These are phyloP conservation scores for Lasiodiplodia citricola DNA, from an alignment of 2,329 filamentous ascomycete genomes.

Conservation along the genomic window DNA sequence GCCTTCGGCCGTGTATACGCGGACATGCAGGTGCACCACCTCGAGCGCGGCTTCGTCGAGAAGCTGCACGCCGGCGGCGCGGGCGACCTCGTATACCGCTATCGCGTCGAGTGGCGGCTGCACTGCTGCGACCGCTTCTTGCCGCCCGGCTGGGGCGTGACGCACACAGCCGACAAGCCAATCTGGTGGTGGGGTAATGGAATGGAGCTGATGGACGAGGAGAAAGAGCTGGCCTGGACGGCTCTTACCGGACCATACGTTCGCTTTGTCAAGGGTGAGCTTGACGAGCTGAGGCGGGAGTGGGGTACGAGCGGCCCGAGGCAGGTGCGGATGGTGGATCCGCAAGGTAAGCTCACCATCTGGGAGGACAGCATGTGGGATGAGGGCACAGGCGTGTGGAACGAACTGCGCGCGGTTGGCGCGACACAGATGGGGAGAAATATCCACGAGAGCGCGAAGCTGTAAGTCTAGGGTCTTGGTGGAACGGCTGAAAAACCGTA, in stretches of 20 bases:
- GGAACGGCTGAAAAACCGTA: too few species aligned
- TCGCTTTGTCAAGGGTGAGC: slow-evolving; percentile 48
- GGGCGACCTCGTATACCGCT: slow-evolving; percentile 48
- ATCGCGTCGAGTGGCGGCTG: slow-evolving; percentile 61
- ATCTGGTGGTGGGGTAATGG: slow-evolving; percentile 63
- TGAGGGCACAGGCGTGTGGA: slow-evolving; percentile 56
- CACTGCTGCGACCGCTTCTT: slow-evolving; percentile 50
- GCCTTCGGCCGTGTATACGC: slow-evolving; percentile 62
- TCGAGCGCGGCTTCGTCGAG: slow-evolving; percentile 58
- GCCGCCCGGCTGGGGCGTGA: slow-evolving; percentile 58
- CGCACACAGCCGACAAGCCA: slow-evolving; percentile 59
- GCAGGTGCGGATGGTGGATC: slow-evolving; percentile 52
- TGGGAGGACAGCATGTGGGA: slow-evolving; percentile 55
- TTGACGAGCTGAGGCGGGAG: slow-evolving; percentile 34
- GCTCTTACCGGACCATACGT: slow-evolving; percentile 47
- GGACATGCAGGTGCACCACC: slow-evolving; percentile 60
- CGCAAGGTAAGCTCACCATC: slow-evolving; percentile 53
- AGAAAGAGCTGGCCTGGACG: slow-evolving; percentile 49
- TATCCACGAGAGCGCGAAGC: slow-evolving; percentile 19
- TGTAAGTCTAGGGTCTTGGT: slow-evolving; percentile 22
- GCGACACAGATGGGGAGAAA: slow-evolving; percentile 6
- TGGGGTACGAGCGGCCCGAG: slow-evolving; percentile 46
- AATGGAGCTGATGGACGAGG: slow-evolving; percentile 43
- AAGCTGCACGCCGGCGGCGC: slow-evolving; percentile 53
- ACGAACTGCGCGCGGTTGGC: slow-evolving; percentile 40